Percentiles rank a stretch among this genome's conserved stretches.
Conservation (phyloP, 129 eudicot genomes). For the Artemisia tridentata region DNA sequence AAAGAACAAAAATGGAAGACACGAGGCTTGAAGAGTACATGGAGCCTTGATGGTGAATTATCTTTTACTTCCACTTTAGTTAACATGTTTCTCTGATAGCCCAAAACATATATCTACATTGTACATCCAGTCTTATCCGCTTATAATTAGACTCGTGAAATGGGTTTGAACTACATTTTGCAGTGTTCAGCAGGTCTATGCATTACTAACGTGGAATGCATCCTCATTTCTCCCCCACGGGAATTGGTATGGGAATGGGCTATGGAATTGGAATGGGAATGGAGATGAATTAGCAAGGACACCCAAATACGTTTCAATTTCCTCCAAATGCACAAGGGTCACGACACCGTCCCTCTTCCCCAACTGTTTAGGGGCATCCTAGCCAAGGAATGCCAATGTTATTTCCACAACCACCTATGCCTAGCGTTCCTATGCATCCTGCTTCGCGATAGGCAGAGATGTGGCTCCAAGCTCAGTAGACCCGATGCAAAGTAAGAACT, state of each 20-base stretch:
- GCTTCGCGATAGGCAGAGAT: conserved; percentile 27
- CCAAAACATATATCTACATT: too few relatives aligned
- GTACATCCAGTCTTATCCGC: too few relatives aligned
- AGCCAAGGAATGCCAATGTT: conserved; percentile 57
- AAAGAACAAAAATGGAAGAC: too few relatives aligned
- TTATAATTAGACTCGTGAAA: too few relatives aligned
- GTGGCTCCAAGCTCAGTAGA: conserved; percentile 38
- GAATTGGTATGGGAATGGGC: conserved; percentile 64
- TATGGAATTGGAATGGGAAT: conserved; percentile 80
- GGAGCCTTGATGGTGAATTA: too few relatives aligned
- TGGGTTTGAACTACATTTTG: too few relatives aligned
- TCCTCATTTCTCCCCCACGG: conserved; percentile 79
- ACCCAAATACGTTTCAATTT: too few relatives aligned
- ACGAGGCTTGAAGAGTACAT: too few relatives aligned
- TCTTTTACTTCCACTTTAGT: too few relatives aligned
- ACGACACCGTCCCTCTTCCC: conserved; percentile 23
- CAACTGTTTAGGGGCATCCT: conserved; percentile 35
- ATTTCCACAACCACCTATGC: conserved; percentile 47
- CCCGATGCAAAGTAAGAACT: neutral
- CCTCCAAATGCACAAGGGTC: conserved; percentile 41
- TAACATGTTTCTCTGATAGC: too few relatives aligned
- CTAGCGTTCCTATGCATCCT: conserved; percentile 39
- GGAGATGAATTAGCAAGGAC: conserved; percentile 64
- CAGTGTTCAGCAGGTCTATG: too few relatives aligned
- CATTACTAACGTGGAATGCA: conserved; percentile 80